These are phyloP conservation scores for Daucus carota DNA, from an alignment of 129 eudicot species.

Conservation along the genomic window DH1_v3.0 NC_030385.2:11165501-11166000, in stretches of 20 bases:
- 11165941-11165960: conserved; percentile 8
- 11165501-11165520: conserved; percentile 11
- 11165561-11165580: neutral
- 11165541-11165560: conserved; percentile 8
- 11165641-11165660: conserved; percentile 2
- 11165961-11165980: conserved; percentile 4
- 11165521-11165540: conserved; percentile 9
- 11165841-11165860: conserved; percentile 7
- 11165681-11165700: conserved; percentile 7
- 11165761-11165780: conserved; percentile 2
- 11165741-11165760: conserved; percentile 3
- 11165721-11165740: conserved; percentile 5
- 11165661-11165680: conserved; percentile 7
- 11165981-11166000: neutral
- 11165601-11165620: conserved; percentile 9
- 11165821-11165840: conserved; percentile 9
- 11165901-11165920: conserved; percentile 9
- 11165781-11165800: neutral
- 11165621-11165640: conserved; percentile 8
- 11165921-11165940: conserved; percentile 4
- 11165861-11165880: conserved; percentile 12
- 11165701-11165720: conserved; percentile 8
- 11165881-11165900: conserved; percentile 8
- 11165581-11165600: conserved; percentile 10
- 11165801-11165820: conserved; percentile 5